Evolutionary conservation across 2,329 filamentous ascomycete genomes (phyloP).

Genomic region (Neocatenulostroma microsporum): DNA sequence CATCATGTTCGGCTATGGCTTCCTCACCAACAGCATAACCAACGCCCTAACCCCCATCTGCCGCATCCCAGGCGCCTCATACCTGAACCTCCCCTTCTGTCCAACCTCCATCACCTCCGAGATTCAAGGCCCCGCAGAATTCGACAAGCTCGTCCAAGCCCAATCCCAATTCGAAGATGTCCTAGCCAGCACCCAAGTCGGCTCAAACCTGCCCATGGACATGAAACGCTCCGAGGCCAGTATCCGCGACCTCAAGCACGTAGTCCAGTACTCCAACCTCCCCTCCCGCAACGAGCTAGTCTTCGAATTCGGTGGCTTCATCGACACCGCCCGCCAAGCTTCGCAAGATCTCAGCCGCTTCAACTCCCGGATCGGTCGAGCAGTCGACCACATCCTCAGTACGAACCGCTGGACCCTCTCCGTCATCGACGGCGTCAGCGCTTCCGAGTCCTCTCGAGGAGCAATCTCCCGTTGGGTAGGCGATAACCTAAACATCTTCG

Average conservation of each 20-base stretch:
- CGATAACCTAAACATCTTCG: slow-evolving; percentile 39
- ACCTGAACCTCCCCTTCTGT: slow-evolving; percentile 60
- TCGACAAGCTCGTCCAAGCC: slow-evolving; percentile 65
- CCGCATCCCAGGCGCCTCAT: slow-evolving; percentile 56
- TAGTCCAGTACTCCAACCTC: slow-evolving; percentile 63
- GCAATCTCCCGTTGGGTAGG: slow-evolving; percentile 36
- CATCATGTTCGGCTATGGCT: slow-evolving; percentile 53
- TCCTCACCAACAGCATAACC: slow-evolving; percentile 54
- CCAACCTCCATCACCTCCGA: slow-evolving; percentile 13
- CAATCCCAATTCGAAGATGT: slow-evolving; percentile 72
- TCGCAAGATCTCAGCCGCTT: slow-evolving; percentile 63
- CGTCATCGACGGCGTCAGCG: slow-evolving; percentile 56
- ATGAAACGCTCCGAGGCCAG: slow-evolving; percentile 72
- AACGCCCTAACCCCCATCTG: slow-evolving; percentile 62
- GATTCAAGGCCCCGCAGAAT: slow-evolving; percentile 47
- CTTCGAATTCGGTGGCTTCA: slow-evolving; percentile 67
- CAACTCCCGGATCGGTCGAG: slow-evolving; percentile 66
- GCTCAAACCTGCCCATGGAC: slow-evolving; percentile 62
- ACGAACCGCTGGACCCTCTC: slow-evolving; percentile 70
- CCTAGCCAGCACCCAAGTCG: slow-evolving; percentile 57
- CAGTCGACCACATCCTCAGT: slow-evolving; percentile 65
- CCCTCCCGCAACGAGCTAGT: slow-evolving; percentile 62
- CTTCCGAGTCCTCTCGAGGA: slow-evolving; percentile 34
- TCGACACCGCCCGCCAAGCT: slow-evolving; percentile 58
- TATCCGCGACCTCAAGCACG: slow-evolving; percentile 63